phyloP scores from a whole-genome alignment of 2,329 filamentous ascomycete species.

The Sporothrix humicola region DNA sequence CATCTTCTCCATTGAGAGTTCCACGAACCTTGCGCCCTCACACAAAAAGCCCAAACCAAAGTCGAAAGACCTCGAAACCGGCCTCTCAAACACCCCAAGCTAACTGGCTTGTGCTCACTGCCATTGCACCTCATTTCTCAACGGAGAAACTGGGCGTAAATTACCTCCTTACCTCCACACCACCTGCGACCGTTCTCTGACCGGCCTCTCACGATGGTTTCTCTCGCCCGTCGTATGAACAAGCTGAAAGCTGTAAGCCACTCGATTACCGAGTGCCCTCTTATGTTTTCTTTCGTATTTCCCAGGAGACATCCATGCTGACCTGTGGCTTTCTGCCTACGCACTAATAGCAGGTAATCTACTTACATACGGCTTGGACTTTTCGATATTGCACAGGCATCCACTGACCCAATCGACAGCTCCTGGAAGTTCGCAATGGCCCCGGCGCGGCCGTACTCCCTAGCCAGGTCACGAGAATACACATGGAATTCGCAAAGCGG shows the following conservation, averaged over 20 bases:
- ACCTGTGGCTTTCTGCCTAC: constrained; percentile 9
- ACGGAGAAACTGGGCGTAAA: too few species aligned
- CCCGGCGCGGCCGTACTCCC: constrained; percentile 84
- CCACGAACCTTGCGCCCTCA: too few species aligned
- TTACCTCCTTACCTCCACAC: too few species aligned
- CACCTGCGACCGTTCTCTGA: neutral
- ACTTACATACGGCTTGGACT: neutral
- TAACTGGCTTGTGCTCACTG: too few species aligned
- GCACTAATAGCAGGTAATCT: constrained; percentile 51
- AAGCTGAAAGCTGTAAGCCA: constrained; percentile 71
- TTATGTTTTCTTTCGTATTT: too few species aligned
- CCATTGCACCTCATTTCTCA: too few species aligned
- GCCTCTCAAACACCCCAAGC: too few species aligned
- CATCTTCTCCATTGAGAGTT: neutral
- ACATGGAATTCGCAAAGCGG: constrained; percentile 71
- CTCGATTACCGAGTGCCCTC: too few species aligned
- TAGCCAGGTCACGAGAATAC: constrained; percentile 73
- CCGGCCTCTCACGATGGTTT: constrained; percentile 44
- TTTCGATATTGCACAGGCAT: neutral
- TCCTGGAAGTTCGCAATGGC: constrained; percentile 77
- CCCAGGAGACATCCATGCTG: neutral
- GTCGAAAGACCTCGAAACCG: too few species aligned
- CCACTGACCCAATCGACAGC: constrained; percentile 51
- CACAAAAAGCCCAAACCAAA: too few species aligned
- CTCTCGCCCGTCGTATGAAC: constrained; percentile 71